Evolutionary conservation across 2,329 filamentous ascomycete genomes (phyloP), one percentile per base, ranked within the genome.

Genomic region (Aciculosporium take): DNA sequence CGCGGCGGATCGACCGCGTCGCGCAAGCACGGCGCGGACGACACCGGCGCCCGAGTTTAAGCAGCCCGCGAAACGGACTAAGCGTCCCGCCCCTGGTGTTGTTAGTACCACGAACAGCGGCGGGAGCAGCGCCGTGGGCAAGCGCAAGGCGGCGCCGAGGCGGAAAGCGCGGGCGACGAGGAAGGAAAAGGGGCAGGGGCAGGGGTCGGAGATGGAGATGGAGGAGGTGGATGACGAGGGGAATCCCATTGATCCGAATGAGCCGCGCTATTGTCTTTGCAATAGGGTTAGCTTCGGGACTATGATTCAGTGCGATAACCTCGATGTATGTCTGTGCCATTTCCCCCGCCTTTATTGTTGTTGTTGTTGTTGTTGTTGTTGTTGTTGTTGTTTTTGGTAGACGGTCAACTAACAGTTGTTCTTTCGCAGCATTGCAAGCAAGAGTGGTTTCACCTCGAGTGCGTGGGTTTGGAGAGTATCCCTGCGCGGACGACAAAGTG

Each of bases 381-480:
- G n/a, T n/a, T n/a, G n/a, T n/a, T n/a, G n/a, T n/a, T n/a, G n/a
- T n/a, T n/a, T n/a, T n/a, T n/a, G n/a, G n/a, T n/a, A n/a, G n/a
- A n/a, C n/a, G n/a, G n/a, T n/a, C 27, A n/a, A 29, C 27, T 12
- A 13, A 10, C 25, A 23, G 23, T 8, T 9, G 20, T 20, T 23
- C 33, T 23, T 7, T 5, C 4, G 27, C 53, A 71, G 64, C 65
- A 82, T 61, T 91, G 84, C 62, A 79, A 84, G 51, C 76, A 77
- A 47, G 83, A 89, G 59, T 91, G 84, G 84, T 91, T 89, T 57
- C 84, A 91, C 56, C 69, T 91, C 31, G 76, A 78, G 48, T 91
- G 84, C 53, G 81, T 91, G 5, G 77, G 71, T 5, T 65, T 91
- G 27, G 66, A 69, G 9, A 69, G 78, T 20, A 74, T 83, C 45